Evolutionary conservation across 768 basidiomycete genomes (phyloP), one percentile per base, ranked within the genome.

Genomic region (Boletus rubescentipes): DNA sequence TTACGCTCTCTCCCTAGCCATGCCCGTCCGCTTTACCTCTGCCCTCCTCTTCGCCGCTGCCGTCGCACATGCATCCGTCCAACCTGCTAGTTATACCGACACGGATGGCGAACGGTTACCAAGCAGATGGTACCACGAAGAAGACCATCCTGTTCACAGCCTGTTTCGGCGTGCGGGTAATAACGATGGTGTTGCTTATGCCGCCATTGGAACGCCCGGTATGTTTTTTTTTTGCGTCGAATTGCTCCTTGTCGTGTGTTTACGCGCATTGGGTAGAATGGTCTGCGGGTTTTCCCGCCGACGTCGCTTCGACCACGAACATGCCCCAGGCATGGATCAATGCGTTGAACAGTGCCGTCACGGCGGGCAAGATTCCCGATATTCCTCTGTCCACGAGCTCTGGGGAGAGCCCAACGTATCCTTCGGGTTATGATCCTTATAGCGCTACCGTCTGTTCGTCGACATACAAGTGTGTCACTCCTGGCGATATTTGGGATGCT

Each of bases 401-500:
- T 9, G 64, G 59, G 46, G 58, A 62, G 10, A 70, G 61, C 42
- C 77, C 75, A 1, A 65, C 58, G 3, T 81, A 81, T 57, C 71
- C 75, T 9, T 9, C 61, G 3, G 73, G 73, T 15, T 59, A 62
- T 42, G 70, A 81, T 58, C 77, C 79, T 31, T 63, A 58, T 40
- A 73, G 82, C 58, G 66, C 77, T 9, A 59, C 75, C 8, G 78
- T 96, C 56, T 96, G 93, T 72, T 92, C 91, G 2, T 78, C 86
- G 21, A 88, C 87, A 0, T 86, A 83, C 73, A 80, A 85, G 63
- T 93, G 91, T 68, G 67, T 65, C 47, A 77, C 74, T 38, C 59
- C 76, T 5, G 83, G 79, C 11, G 89, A 91, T 58, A 64, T 91
- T 45, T 87, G 86, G 83, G 83, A 94, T 55, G 89, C 87, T 0